phyloP scores from a whole-genome alignment of 805 yeast species.

The Cyberlindnera mississippiensis region DNA sequence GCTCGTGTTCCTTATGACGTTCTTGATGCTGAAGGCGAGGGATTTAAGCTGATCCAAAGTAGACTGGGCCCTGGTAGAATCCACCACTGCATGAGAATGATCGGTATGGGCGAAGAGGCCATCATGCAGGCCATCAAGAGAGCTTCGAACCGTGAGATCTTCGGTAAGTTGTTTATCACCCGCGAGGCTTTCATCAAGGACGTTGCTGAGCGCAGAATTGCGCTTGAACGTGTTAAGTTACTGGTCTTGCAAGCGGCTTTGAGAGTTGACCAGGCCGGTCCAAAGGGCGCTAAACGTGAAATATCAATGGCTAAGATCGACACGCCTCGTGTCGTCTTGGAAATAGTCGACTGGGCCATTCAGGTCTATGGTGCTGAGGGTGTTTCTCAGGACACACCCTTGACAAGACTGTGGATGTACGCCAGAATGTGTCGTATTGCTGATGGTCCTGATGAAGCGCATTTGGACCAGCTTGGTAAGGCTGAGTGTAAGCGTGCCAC shows the following conservation, averaged over 20 bases:
- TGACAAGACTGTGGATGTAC: conserved; percentile 49
- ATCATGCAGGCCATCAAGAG: conserved; percentile 44
- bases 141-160: conserved; percentile 49
- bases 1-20: conserved; percentile 42
- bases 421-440: conserved; percentile 58
- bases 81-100: conserved; percentile 64
- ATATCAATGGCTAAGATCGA: conserved; percentile 62
- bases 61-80: conserved; percentile 68
- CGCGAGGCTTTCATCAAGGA: conserved; percentile 48
- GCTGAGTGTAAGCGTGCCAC: conserved; percentile 38
- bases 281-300: conserved; percentile 51
- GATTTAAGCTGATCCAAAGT: conserved; percentile 60
- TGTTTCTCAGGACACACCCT: conserved; percentile 54
- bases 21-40: conserved; percentile 50
- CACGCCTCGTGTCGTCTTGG: conserved; percentile 51
- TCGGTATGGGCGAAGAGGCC: conserved; percentile 59
- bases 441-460: conserved; percentile 70
- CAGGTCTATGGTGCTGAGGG: conserved; percentile 67
- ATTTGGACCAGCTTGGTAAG: conserved; percentile 52
- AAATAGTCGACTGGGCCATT: conserved; percentile 56
- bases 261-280: conserved; percentile 48
- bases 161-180: conserved; percentile 45
- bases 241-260: conserved; percentile 59
- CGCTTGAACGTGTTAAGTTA: conserved; percentile 49
- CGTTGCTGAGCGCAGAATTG: conserved; percentile 50